Base-by-base conservation (phyloP, 805 yeast species). In the Lipomyces kockii region DNA sequence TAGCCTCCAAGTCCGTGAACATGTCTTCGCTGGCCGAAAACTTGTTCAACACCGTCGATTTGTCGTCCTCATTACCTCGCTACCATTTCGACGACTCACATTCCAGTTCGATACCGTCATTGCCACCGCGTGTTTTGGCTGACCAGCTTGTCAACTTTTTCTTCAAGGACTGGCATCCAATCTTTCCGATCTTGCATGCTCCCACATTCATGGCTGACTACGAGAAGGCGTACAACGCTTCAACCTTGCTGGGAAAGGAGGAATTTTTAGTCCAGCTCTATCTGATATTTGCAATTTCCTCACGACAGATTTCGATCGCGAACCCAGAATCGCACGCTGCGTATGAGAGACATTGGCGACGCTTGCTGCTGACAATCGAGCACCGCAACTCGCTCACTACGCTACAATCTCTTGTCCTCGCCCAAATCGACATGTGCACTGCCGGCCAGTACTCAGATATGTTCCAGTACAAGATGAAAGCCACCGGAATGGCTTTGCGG, bases 401-500 rank as follows among this genome's bases (percentile, higher is more conserved):
- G 9, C 65, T 91, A 53, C 95, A 91, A 74, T 85, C 90, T 49
- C 78, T 90, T 37, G 79, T 91, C 0, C 80, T 92, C 68, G 87
- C 93, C 2, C 79, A 90, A 32, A 85, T 89, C 66, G 90, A 90
- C 74, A 88, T 90, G 75, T 79, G 90, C 49, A 87, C 88, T 51
- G 85, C 85, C 5, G 96, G 97, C 22, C 92, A 90, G 76, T 84
- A 87, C 56, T 83, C 87, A 8, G 87, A 91, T 1, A 83, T 92
- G 68, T 92, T 91, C 79, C 89, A 88, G 62, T 81, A 90, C 54
- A 83, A 97, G 67, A 93, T 94, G 55, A 82, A 87, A 72, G 87
- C 89, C 7, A 86, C 89, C 12, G 87, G 92, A 34, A 89, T 91
- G 93, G 88, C 93, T 3, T 96, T 91, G 73, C 95, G 92, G 73